Base-by-base conservation (phyloP, 1,284 basidiomycete species). In the Lignosus rhinocerotis region DNA sequence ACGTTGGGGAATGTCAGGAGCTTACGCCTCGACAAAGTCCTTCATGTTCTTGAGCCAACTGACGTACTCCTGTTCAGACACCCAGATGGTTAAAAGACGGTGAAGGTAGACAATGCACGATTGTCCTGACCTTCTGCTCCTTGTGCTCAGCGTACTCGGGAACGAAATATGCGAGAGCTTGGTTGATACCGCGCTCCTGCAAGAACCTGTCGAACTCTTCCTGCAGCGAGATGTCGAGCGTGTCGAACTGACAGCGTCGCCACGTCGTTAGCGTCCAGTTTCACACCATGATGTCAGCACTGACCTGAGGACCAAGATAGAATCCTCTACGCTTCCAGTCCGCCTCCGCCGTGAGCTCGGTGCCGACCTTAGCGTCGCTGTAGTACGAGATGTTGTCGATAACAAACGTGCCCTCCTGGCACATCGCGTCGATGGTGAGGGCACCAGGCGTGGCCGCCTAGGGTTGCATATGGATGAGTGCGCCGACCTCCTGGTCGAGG, bases 371-470 rank as follows among this genome's bases (percentile, higher is more conserved):
- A 33, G 78, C 75, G 65, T 94, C 90, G 17, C 80, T 76, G 76
- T 96, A 97, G 79, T 81, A 96, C 4, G 93, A 86, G 61, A 96
- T 85, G 75, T 95, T 96, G 74, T 98, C 95, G 62, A 96, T 80
- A 33, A 89, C 77, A 73, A 98, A 94, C 11, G 85, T 76, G 53
- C 93, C 94, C 58, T 95, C 91, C 69, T 94, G 90, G 62, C 85
- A 88, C 65, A 90, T 79, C 61, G 93, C 83, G 69, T 96, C 94
- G 59, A 96, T 76, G 56, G 86, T 88, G 62, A 97, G 71, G 1
- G 92, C 86, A 10, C 91, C 91, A 38, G 80, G 73, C 33, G 70
- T 73, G 6, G 48, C 42, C 9, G 58, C 43, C 66, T 70, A 72
- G 17, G 36, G 12, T 11, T 39, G 36, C 6, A n/a, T 6, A n/a